Evolutionary conservation across 176 grass and related monocot genomes (phyloP).

Genomic region (Rhipidocladum racemiflorum): DNA sequence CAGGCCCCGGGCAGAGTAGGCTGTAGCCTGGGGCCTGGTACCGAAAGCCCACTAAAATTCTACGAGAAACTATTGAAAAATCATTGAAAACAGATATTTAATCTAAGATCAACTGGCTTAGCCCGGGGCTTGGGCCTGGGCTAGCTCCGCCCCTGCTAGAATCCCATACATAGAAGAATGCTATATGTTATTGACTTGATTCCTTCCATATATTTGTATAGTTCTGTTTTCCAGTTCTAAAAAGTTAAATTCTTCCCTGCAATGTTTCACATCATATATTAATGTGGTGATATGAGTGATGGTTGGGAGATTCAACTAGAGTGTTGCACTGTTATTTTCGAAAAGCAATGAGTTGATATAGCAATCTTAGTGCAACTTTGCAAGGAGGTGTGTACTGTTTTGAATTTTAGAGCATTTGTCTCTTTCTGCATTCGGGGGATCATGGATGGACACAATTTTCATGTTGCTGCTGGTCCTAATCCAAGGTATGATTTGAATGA

Average conservation of each 20-base stretch:
- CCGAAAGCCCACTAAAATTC: too few relatives aligned
- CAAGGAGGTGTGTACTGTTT: not conserved
- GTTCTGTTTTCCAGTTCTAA: conserved; percentile 1
- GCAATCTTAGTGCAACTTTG: not conserved
- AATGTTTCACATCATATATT: not conserved
- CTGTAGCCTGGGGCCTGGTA: too few relatives aligned
- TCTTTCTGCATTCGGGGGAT: not conserved
- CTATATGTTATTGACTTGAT: not conserved
- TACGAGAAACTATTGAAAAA: too few relatives aligned
- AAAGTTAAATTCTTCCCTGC: conserved; percentile 10
- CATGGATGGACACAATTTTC: not conserved
- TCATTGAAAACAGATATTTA: too few relatives aligned
- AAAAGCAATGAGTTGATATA: conserved; percentile 7
- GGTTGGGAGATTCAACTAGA: not conserved
- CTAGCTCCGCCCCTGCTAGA: too few relatives aligned
- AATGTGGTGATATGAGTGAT: not conserved
- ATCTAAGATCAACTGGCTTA: too few relatives aligned
- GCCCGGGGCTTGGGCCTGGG: too few relatives aligned
- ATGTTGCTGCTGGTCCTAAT: not conserved
- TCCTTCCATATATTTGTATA: not conserved
- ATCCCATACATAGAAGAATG: not conserved
- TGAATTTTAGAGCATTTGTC: conserved; percentile 14
- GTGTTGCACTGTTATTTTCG: not conserved
- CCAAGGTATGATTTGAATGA: not conserved
- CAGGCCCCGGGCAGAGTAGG: too few relatives aligned